Percentiles rank a stretch among this genome's conserved stretches.
Conservation (phyloP, 495 filamentous ascomycete species). For the Hypoxylon lenormandii region DNA sequence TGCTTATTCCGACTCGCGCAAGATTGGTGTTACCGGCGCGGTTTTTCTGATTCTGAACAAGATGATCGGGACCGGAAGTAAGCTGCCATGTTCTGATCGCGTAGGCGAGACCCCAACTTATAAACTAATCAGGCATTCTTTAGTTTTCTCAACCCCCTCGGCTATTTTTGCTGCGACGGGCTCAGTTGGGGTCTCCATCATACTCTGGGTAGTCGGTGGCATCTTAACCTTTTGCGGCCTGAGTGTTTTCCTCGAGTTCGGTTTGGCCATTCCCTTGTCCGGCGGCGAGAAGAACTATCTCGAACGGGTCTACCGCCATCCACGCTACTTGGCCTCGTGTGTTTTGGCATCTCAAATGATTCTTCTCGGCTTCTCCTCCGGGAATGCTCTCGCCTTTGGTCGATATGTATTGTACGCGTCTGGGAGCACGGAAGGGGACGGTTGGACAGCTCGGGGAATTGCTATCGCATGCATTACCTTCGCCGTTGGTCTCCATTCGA, state of each 20-base stretch:
- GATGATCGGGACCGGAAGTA: conserved; percentile 70
- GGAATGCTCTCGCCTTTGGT: conserved; percentile 76
- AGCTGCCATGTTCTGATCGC: conserved; percentile 25
- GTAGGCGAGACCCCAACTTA: background rate
- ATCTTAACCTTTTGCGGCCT: conserved; percentile 58
- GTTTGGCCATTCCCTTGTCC: conserved; percentile 64
- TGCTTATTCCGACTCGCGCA: conserved; percentile 57
- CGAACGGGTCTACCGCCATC: conserved; percentile 72
- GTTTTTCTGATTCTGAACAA: conserved; percentile 69
- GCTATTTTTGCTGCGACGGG: conserved; percentile 62
- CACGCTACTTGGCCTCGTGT: conserved; percentile 73
- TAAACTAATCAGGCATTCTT: conserved; percentile 11
- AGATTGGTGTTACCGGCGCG: conserved; percentile 65
- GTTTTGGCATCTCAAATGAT: conserved; percentile 72
- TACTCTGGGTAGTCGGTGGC: conserved; percentile 57
- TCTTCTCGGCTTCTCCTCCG: conserved; percentile 66
- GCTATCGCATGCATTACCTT: conserved; percentile 74
- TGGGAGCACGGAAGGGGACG: conserved; percentile 66
- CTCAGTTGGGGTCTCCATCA: conserved; percentile 58
- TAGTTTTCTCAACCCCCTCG: conserved; percentile 66
- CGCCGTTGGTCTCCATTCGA: conserved; percentile 70
- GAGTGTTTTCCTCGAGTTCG: conserved; percentile 65
- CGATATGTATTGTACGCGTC: conserved; percentile 75
- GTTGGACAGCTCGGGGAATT: conserved; percentile 77
- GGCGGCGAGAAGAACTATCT: conserved; percentile 75